Base-by-base conservation (phyloP, 257 asterid genomes). In the Dorcoceras hygrometricum region DNA sequence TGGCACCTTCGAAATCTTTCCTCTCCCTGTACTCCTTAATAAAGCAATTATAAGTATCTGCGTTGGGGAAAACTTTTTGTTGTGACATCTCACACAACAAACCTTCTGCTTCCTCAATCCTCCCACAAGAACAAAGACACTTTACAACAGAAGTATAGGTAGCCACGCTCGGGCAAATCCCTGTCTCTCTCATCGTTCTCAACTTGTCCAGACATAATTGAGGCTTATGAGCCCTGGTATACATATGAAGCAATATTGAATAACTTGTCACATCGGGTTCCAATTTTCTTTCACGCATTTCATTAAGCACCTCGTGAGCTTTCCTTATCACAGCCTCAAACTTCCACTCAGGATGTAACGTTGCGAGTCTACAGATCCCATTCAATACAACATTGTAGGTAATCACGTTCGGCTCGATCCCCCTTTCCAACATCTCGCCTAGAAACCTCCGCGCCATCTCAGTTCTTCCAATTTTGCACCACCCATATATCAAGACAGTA, bases 211-310 rank as follows among this genome's bases (percentile, higher is more conserved):
- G 79, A 31, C 84, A 84, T 36, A 92, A 57, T 62, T 79, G 91
- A 7, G 98, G 91, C 75, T 92, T 92, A 72, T 89, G 98, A 0
- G 91, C 95, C 71, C 97, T 79, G 64, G 92, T 87, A 64, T 87
- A 92, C 4, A 89, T 97, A 31, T 89, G 97, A 23, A 92, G 84
- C 80, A 89, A 71, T 65, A 86, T 80, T 0, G 98, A 86, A 74
- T 86, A 92, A 65, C 95, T 87, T 2, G 89, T 83, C 14, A 87
- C 95, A 73, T 92, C 97, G 26, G 97, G 96, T 66, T 89, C 96
- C 61, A 92, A 73, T 2, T 95, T 88, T 73, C 81, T 68, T 50
- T 79, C 81, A 10, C 70, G 80, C 98, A 92, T 89, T 74, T 87
- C 93, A 51, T 71, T 85, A 46, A 92, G 79, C 73, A 86, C 71